These are phyloP conservation scores for Protomyces lactucae-debilis DNA, from an alignment of 1,139 yeast species.

Conservation along the genomic window DNA sequence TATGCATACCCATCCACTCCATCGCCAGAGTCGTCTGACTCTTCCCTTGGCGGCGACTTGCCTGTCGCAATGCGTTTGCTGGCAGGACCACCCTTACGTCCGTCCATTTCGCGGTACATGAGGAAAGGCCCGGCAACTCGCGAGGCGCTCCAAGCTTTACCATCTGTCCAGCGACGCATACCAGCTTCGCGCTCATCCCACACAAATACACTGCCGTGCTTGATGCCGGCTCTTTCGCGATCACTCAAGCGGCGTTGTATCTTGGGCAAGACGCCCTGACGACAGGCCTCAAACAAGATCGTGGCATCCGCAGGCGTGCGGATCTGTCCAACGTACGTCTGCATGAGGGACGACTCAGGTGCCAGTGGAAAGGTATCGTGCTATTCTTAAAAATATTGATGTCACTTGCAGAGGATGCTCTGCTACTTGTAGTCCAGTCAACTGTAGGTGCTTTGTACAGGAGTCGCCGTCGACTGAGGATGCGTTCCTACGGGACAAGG, in stretches of 20 bases:
- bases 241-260: conserved; percentile 58
- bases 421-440: too few relatives aligned
- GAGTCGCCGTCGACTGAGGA: too few relatives aligned
- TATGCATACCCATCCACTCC: conserved; percentile 40
- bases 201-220: conserved; percentile 58
- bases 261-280: conserved; percentile 54
- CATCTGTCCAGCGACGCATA: conserved; percentile 75
- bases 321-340: conserved; percentile 59
- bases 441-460: too few relatives aligned
- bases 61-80: conserved; percentile 20
- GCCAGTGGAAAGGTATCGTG: too few relatives aligned
- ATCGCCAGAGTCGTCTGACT: conserved; percentile 29
- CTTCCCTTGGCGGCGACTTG: conserved; percentile 29
- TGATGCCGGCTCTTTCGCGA: conserved; percentile 51
- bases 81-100: conserved; percentile 31
- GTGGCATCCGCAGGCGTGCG: conserved; percentile 60
- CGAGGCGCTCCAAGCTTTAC: conserved; percentile 64
- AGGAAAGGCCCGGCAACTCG: conserved; percentile 63
- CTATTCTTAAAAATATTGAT: too few relatives aligned
- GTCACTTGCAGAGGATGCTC: too few relatives aligned
- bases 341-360: conserved; percentile 39
- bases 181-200: conserved; percentile 71
- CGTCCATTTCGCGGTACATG: conserved; percentile 59
- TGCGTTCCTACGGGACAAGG: not conserved
- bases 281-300: conserved; percentile 58